Base-by-base conservation (phyloP, 1,139 yeast species). In the Protomyces gravidus region DNA sequence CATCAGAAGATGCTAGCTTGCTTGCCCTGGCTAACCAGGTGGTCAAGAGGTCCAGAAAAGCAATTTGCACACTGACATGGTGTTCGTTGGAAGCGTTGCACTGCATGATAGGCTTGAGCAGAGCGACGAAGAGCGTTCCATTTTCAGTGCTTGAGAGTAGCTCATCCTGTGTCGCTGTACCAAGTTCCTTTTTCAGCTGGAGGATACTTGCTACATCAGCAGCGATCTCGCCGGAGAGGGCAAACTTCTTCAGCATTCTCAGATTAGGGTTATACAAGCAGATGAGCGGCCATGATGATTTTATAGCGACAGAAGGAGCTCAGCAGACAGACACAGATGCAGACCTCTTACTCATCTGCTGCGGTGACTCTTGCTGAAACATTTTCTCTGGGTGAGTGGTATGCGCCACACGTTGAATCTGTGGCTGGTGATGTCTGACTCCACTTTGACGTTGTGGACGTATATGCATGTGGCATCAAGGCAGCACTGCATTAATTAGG, bases 21-120 rank as follows among this genome's bases (percentile, higher is more conserved):
- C 39, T 32, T 9, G 58, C 51, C 27, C 36, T 45, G 9, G 58
- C 23, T 9, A 53, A 39, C 58, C 58, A 53, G 6, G 58, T 53
- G 33, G 58, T 46, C 26, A 53, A 46, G 27, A 33, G 23, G 21
- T 53, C 58, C 26, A 50, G 33, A 36, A 33, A 32, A 6, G 58
- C 50, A 45, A 53, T 50, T 21, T 53, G 42, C 11, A 36, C 42
- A 17, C 42, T 17, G 42, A 36, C 23, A 36, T 36, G 42, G 42
- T 36, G 19, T 2, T 36, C 42, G 17, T 36, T 23, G 4, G 21
- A 15, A n/a, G 42, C 23, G 19, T 4, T 36, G 42, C 19, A 17
- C 21, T 36, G 7, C 1, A 36, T 15, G 11, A 19, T 17, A 36
- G 25, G 42, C 17, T 13, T 9, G 11, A 36, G 42, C 42, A 36